These are phyloP conservation scores for Roridomyces roridus DNA, from an alignment of 768 basidiomycete species.

Conservation along the genomic window DNA sequence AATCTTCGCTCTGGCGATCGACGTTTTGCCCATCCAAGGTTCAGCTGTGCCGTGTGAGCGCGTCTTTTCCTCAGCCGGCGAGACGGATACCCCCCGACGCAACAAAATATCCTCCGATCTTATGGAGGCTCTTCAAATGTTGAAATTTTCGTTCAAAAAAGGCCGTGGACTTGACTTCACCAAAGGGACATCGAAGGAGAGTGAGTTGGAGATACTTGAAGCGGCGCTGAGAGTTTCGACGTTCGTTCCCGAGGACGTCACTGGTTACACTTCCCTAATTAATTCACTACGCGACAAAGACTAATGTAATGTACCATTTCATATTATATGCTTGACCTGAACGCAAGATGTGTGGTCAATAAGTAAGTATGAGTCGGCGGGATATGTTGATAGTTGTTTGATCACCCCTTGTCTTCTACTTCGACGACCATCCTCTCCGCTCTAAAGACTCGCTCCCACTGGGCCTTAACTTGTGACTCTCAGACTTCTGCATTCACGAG, in stretches of 20 bases:
- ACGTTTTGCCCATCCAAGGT: conserved; percentile 4
- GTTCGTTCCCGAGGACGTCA: too few relatives aligned
- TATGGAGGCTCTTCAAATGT: conserved; percentile 8
- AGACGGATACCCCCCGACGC: conserved; percentile 3
- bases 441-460: too few relatives aligned
- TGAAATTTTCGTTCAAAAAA: conserved; percentile 1
- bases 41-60: conserved; percentile 7
- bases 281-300: neutral
- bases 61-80: conserved; percentile 4
- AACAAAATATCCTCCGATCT: neutral
- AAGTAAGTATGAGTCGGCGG: too few relatives aligned
- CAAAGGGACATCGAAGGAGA: neutral
- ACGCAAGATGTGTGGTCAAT: too few relatives aligned
- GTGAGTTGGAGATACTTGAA: neutral
- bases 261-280: neutral
- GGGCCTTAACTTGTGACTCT: too few relatives aligned
- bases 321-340: too few relatives aligned
- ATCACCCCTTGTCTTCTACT: too few relatives aligned
- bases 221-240: neutral
- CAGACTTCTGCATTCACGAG: too few relatives aligned
- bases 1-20: neutral
- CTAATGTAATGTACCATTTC: too few relatives aligned
- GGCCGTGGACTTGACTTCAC: conserved; percentile 4
- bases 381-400: too few relatives aligned
- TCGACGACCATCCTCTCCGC: too few relatives aligned